Percentiles rank a stretch among this genome's conserved stretches.
Conservation (phyloP, 345 rosid genomes). For the Salix dunnii region DNA sequence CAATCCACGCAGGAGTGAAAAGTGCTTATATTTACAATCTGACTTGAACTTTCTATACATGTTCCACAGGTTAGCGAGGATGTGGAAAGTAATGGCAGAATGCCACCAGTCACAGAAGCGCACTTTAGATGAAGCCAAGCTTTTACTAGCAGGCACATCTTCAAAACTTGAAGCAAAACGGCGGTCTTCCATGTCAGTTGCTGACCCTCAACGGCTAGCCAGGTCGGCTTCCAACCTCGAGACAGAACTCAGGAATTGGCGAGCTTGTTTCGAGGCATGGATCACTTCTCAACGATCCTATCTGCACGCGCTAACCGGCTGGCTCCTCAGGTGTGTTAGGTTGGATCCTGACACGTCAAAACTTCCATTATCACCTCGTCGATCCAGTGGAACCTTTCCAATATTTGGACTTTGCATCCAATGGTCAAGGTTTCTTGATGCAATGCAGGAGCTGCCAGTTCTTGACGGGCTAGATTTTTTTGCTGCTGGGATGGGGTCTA, state of each 20-base stretch:
- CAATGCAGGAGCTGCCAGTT: slow-evolving; percentile 54
- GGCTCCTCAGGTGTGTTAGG: slow-evolving; percentile 76
- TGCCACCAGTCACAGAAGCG: slow-evolving; percentile 77
- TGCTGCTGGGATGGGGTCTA: slow-evolving; percentile 83
- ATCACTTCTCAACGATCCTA: slow-evolving; percentile 80
- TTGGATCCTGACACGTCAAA: slow-evolving; percentile 65
- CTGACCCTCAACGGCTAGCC: slow-evolving; percentile 63
- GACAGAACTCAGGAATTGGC: slow-evolving; percentile 77
- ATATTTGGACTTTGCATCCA: slow-evolving; percentile 67
- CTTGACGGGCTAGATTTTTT: slow-evolving; percentile 79
- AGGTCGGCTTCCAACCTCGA: slow-evolving; percentile 69
- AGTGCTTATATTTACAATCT: background rate
- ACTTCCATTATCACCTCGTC: slow-evolving; percentile 43
- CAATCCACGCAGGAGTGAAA: background rate
- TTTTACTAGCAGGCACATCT: slow-evolving; percentile 65
- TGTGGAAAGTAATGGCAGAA: slow-evolving; percentile 98
- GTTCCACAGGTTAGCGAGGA: slow-evolving; percentile 55
- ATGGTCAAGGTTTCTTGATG: slow-evolving; percentile 79
- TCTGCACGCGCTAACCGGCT: slow-evolving; percentile 60
- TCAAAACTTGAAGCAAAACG: slow-evolving; percentile 60
- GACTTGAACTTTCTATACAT: background rate
- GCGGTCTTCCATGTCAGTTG: slow-evolving; percentile 44
- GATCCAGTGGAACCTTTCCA: slow-evolving; percentile 54
- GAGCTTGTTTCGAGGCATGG: slow-evolving; percentile 79
- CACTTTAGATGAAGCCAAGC: slow-evolving; percentile 82